Evolutionary conservation across 768 basidiomycete species (phyloP), one percentile per base, ranked within the genome.

Genomic region (Galerina sulciceps): DNA sequence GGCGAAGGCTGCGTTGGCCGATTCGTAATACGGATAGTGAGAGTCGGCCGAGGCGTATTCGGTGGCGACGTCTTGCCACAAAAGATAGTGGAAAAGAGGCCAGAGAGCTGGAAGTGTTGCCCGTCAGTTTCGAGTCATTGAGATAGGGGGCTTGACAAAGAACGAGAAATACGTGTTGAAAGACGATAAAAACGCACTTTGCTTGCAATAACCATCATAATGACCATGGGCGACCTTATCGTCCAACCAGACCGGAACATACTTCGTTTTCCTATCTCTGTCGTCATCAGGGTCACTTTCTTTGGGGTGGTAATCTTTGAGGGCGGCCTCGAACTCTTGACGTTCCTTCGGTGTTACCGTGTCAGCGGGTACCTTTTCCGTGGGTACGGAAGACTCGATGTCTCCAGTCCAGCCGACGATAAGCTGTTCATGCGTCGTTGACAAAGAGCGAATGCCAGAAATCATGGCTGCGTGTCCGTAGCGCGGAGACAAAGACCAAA

Each of bases 121-220:
- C n/a, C 36, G 45, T 40, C 26, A 14, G 26, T 10, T 26, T 36
- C 5, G 38, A 10, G 14, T 15, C 0, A 43, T 10, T n/a, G 15
- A 23, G n/a, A 23, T 53, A 41, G 47, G 15, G 48, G 48, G 48
- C 17, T 11, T 11, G 31, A 2, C 47, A 37, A 10, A 17, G 9
- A 15, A 1, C n/a, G 9, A 20, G 37, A 51, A 18, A 51, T 20
- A 37, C 17, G 6, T 35, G 38, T 37, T 14, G n/a, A 18, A 51
- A 50, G 1, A 11, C 1, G 15, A 35, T 11, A 53, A 60, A 15
- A 10, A 58, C 41, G 41, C 85, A 96, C 94, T 96, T 68, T 90
- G 89, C 74, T 99, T 99, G 84, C 96, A 98, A 73, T 97, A 98
- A 0, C 95, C 96, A 65, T 99, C 95, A 71, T 98, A 97, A 71